Base-by-base conservation (phyloP, 2,329 filamentous ascomycete genomes). In the Lasiodiplodia theobromae region DNA sequence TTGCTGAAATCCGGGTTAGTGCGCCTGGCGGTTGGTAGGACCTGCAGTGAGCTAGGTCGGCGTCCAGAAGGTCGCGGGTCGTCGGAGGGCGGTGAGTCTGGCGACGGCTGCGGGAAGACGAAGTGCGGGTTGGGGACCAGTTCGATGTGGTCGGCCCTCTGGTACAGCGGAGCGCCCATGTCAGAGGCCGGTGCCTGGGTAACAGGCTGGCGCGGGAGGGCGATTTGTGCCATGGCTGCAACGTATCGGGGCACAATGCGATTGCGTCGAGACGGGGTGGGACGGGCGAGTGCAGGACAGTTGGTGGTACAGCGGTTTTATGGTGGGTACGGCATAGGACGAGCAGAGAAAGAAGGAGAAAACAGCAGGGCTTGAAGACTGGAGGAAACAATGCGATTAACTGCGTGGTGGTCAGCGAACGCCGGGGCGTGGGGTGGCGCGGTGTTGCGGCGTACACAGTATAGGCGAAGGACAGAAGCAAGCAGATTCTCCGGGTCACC, bases 61-160 rank as follows among this genome's bases (percentile, higher is more conserved):
- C 76, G 74, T 75, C 71, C 73, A 74, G 77, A 73, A 72, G 76
- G 53, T 71, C 77, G 25, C 71, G 70, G 51, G 74, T 75, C 71
- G 74, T 76, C 51, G 53, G 75, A 71, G 38, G 75, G 68, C 37
- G 74, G 65, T 8, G 73, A 68, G 54, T 76, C 74, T 47, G 75
- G 76, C 7, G 74, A 76, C 70, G 77, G 77, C 73, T 79, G 78
- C 49, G 83, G 83, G 68, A 85, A 85, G 21, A 80, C 80, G 74
- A 85, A 85, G 70, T 83, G 79, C 63, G 82, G 82, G 69, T 84
- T 85, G 25, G 81, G 80, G 31, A 82, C 73, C 71, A 85, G 80
- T 70, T 85, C 82, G 54, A 81, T 73, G 67, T 76, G 74, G 34
- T 74, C 77, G 60, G 72, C 72, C 49, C 66, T 53, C 38, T 68